Evolutionary conservation across 208 protist genomes (phyloP), one percentile per base, ranked within the genome.

Genomic region (Leishmania lainsoni): DNA sequence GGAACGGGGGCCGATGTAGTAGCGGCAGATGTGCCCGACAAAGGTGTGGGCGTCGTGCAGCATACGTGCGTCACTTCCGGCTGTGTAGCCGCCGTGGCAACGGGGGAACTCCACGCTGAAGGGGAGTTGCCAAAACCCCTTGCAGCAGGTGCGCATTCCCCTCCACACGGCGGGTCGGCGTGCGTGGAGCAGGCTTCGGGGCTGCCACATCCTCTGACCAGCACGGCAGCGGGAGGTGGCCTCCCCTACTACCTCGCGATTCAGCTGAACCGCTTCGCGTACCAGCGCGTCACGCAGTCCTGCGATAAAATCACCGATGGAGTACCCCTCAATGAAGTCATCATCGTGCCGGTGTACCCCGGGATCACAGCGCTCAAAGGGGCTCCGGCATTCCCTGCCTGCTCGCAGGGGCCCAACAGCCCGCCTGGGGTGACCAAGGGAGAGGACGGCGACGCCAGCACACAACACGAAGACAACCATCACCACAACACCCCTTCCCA

Each of bases 201-300:
- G 45, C 45, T 49, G 39, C 10, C 20, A 20, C 39, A 32, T 8
- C 32, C 45, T 29, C 42, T 29, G 39, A 20, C 54, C 52, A 20
- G n/a, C 52, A 76, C 76, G 3, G 83, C 78, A 16, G 83, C 83
- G 3, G 75, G 77, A 14, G 79, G 39, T n/a, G 89, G 85, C 6
- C 63, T 91, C 4, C 90, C 90, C 22, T 84, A 78, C 66, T 94
- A 90, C 59, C 76, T 96, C 1, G 88, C 81, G 0, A 56, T 94
- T 3, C 90, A 96, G 78, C 83, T 96, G 0, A 91, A 96, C 72
- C 86, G 92, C 39, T 95, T 95, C 61, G 76, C 85, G 26, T 95
- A 90, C 74, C 78, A 85, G 63, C 86, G 86, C 14, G 22, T 42
- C 4, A 76, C 80, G 14, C 80, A 83, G 22, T 71, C 81, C 48